Base-by-base conservation (phyloP, 768 basidiomycete species). In the Pholiota microspora region DNA sequence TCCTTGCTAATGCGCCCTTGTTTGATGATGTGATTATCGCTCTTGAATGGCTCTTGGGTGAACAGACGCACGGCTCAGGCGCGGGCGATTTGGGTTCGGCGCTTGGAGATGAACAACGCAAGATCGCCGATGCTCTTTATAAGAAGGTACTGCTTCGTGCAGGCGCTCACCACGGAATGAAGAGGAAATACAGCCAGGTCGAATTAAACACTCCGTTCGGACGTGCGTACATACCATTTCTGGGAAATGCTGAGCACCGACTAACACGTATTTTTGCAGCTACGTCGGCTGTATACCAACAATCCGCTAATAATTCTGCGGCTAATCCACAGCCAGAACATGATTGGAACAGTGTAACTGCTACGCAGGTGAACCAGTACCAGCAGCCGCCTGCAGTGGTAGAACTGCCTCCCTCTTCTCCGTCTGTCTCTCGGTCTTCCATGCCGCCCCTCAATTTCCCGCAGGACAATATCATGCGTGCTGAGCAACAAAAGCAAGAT, bases 11-110 rank as follows among this genome's bases (percentile, higher is more conserved):
- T 18, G 53, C 48, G 7, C 58, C 50, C 4, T 45, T 64, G 32
- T 49, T 64, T 55, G 69, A 68, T 25, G 69, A 68, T 56, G 66
- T 69, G 7, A 49, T 18, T 4, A 40, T 52, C 3, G 69, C 67
- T 0, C 50, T 73, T 27, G 65, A 66, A 25, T 50, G 71, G 23
- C 58, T 73, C 1, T 55, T 51, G 18, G 54, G 42, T 52, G 53
- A 38, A 56, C 32, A 23, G 2, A 9, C 40, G 13, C 58, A 61
- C 12, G 29, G 29, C 7, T 6, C 29, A 44, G 32, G 51, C 23
- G 54, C 51, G 47, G 47, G 13, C 2, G 46, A 57, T 47, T 64
- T 56, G 12, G 36, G 49, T 27, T 9, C 12, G 21, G 40, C 62
- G 23, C 53, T 71, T 28, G 64, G 66, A 40, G 49, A 61, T 45